Evolutionary conservation across 140 eudicot genomes (phyloP).

Genomic region (Eryngium alpinum): DNA sequence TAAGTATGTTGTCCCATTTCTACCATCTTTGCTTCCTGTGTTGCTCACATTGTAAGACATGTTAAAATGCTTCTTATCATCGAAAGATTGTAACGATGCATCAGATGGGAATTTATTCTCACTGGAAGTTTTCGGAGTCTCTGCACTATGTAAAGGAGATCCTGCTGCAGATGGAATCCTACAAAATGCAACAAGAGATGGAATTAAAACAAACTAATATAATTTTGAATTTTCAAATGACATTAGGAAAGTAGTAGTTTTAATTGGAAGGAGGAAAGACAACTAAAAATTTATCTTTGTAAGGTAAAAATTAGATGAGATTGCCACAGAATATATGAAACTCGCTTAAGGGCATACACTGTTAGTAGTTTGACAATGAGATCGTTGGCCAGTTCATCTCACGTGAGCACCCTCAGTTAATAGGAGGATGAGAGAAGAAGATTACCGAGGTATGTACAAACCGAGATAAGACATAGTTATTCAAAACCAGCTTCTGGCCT

Average conservation of each 20-base stretch:
- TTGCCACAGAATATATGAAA: background rate
- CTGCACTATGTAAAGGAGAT: conserved; percentile 33
- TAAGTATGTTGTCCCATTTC: conserved; percentile 64
- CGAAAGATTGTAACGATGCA: conserved; percentile 22
- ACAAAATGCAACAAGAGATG: conserved; percentile 14
- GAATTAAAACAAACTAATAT: background rate
- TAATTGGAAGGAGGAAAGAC: background rate
- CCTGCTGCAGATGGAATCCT: conserved; percentile 41
- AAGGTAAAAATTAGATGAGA: background rate
- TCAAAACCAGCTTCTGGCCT: background rate
- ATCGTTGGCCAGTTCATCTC: background rate
- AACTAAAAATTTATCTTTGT: background rate
- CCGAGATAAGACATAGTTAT: no score
- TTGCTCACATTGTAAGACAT: conserved; percentile 61
- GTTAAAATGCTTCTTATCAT: conserved; percentile 54
- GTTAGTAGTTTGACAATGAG: background rate
- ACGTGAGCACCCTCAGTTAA: background rate
- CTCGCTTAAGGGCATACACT: background rate
- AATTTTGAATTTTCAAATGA: background rate
- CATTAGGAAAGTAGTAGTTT: background rate
- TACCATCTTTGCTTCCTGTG: conserved; percentile 40
- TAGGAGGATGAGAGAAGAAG: background rate
- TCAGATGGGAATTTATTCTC: conserved; percentile 17
- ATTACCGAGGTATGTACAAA: background rate
- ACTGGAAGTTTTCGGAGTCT: conserved; percentile 15